Base-by-base conservation (phyloP, 2,329 filamentous ascomycete species). In the Paraconiothyrium brasiliense region DNA sequence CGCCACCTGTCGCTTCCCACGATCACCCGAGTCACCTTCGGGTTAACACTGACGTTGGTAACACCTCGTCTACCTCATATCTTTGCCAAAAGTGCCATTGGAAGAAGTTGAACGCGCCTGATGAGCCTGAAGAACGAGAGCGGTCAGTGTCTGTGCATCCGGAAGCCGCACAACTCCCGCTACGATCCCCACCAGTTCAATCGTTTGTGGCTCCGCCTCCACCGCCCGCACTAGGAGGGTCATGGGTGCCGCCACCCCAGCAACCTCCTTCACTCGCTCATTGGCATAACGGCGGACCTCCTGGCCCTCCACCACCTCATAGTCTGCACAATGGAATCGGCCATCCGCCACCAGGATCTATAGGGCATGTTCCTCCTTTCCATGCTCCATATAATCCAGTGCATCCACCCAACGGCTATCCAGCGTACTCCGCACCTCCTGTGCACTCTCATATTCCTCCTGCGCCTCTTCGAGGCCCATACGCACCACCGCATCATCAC, bases 1-100 rank as follows among this genome's bases (percentile, higher is more conserved):
- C 72, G 14, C 70, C 73, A 41, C 60, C 74, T 49, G 59, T 68
- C n/a, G 49, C 54, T 34, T 62, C 68, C 37, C 56, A 67, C 44
- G 59, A 68, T 37, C 67, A 49, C 11, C 54, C 61, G 20, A 58
- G 37, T 14, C 69, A 55, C 11, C 60, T 76, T 37, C 63, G 66
- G 24, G 56, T 73, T 16, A 68, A 76, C 37, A 75, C 70, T 3
- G 69, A 72, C 50, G 48, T 70, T 27, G 60, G 65, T 9, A 60
- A 58, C 39, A 46, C 57, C 37, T 59, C 52, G 8, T 47, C 68
- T 43, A 43, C 58, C 14, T 59, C 67, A 6, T 83, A 79, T 54
- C 64, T 82, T n/a, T 84, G 82, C 62, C 81, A 84, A 66, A 83
- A 82, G 61, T 84, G 82, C 63, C 81, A 83, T 65, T 79, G 81